Evolutionary conservation across 2,329 filamentous ascomycete species (phyloP).

Genomic region (Sclerotinia borealis): DNA sequence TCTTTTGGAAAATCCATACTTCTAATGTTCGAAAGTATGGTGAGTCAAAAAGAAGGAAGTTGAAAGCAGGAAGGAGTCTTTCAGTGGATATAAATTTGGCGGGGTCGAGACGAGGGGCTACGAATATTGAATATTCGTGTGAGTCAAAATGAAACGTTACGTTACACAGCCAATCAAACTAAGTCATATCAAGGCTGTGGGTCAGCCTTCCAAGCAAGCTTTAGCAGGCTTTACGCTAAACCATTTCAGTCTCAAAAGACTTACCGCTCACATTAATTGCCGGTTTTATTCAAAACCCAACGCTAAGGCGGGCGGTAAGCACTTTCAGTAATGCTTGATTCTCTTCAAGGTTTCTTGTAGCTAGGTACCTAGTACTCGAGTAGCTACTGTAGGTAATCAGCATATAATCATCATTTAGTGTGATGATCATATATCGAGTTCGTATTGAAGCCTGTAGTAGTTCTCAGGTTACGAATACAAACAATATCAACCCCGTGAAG

Average conservation of each 20-base stretch:
- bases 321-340: too few relatives aligned
- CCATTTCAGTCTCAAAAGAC: not conserved
- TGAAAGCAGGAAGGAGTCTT: slow-evolving; percentile 1
- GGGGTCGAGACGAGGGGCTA: not conserved
- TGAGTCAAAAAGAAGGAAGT: not conserved
- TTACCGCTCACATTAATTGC: not conserved
- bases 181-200: not conserved
- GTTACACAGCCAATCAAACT: not conserved
- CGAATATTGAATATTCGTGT: not conserved
- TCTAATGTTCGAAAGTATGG: not conserved
- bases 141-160: not conserved
- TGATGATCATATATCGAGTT: not conserved
- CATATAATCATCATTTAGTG: not conserved
- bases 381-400: too few relatives aligned
- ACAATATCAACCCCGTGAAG: not conserved
- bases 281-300: not conserved
- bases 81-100: not conserved
- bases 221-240: not conserved
- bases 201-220: not conserved
- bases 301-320: not conserved
- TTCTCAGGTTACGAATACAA: not conserved
- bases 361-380: too few relatives aligned
- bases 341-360: too few relatives aligned
- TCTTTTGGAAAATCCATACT: slow-evolving; percentile 8
- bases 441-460: not conserved